phyloP scores from a whole-genome alignment of 371 early-diverging fungal species.

The Mortierella sp. region DNA sequence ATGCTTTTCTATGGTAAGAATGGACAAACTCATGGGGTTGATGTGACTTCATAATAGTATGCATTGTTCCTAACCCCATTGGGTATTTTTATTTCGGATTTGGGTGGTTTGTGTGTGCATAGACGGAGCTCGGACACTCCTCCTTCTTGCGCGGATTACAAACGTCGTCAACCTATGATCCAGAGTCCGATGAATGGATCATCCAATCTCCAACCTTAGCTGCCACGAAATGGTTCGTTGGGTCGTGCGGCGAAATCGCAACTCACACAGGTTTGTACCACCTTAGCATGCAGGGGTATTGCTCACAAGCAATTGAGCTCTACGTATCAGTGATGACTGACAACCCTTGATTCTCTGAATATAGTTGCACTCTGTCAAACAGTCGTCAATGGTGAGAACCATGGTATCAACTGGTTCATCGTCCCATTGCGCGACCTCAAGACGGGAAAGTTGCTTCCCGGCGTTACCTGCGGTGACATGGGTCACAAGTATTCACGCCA shows the following conservation, averaged over 20 bases:
- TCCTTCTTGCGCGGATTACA: constrained; percentile 91
- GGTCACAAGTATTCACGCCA: constrained; percentile 83
- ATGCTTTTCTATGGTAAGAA: constrained; percentile 77
- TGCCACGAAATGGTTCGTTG: constrained; percentile 96
- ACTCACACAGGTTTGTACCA: constrained; percentile 68
- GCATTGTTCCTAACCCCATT: too few species aligned
- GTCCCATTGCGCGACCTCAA: constrained; percentile 83
- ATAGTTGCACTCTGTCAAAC: constrained; percentile 69
- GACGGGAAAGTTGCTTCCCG: constrained; percentile 70
- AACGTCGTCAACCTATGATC: constrained; percentile 88
- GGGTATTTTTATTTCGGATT: not conserved
- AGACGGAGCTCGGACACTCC: constrained; percentile 77
- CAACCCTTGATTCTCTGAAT: not conserved
- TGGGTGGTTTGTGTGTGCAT: too few species aligned
- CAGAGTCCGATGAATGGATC: constrained; percentile 78
- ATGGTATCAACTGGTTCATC: constrained; percentile 86
- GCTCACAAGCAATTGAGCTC: too few species aligned
- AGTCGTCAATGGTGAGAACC: constrained; percentile 67
- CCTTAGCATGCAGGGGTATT: too few species aligned
- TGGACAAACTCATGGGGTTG: too few species aligned
- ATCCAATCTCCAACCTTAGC: constrained; percentile 88
- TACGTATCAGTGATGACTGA: not conserved
- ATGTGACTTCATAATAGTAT: too few species aligned
- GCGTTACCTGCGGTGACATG: constrained; percentile 84
- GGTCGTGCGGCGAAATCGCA: constrained; percentile 83